phyloP scores from a whole-genome alignment of 345 rosid genomes.

The Heritiera fomes region DNA sequence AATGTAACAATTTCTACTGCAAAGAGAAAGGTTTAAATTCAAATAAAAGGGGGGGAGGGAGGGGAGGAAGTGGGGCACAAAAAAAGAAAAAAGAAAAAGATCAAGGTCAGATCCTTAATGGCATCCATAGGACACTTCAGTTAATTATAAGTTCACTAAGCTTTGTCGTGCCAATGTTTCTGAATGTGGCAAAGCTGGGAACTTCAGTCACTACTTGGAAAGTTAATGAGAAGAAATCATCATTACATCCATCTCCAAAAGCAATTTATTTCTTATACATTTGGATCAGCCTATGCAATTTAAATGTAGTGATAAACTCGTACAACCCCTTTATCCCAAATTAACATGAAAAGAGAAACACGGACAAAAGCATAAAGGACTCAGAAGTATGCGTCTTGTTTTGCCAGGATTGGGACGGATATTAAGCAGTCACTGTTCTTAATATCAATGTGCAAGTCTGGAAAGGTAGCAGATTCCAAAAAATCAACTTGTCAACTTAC shows the following conservation, averaged over 20 bases:
- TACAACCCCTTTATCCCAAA: not conserved
- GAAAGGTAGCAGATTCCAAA: not conserved
- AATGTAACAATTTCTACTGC: not conserved
- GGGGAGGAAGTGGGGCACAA: not conserved
- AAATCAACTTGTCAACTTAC: not conserved
- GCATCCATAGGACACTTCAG: not conserved
- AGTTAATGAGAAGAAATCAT: not conserved
- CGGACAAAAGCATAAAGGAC: not conserved
- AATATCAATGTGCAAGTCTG: not conserved
- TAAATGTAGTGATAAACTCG: not conserved
- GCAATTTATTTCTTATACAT: not conserved
- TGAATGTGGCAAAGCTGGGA: not conserved
- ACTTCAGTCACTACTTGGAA: not conserved
- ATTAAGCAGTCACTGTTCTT: not conserved
- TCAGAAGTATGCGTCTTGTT: not conserved
- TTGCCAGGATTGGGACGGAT: not conserved
- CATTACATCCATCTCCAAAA: not conserved
- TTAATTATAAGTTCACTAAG: not conserved
- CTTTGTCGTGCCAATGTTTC: not conserved
- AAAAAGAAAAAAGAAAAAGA: not conserved
- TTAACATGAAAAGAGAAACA: not conserved
- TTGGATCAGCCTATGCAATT: not conserved
- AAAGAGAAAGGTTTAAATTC: not conserved
- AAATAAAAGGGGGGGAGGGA: not conserved
- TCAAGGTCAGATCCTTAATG: constrained; percentile 1